Percentiles rank a stretch among this genome's conserved stretches.
Conservation (phyloP, 139 green algal genomes). For the Raphidocelis subcapitata region DNA sequence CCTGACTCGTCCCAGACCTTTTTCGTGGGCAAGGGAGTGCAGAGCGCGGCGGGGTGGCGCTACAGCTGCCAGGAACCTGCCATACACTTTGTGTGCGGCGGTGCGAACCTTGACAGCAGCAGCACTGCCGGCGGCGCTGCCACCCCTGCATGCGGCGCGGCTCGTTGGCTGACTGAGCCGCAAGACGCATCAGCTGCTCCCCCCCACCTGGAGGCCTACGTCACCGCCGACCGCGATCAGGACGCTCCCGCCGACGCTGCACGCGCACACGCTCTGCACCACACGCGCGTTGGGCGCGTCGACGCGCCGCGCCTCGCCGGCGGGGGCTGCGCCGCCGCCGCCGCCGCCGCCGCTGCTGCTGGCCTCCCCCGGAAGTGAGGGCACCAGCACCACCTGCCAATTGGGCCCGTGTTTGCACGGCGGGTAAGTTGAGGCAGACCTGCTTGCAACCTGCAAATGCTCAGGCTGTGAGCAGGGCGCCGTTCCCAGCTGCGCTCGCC, state of each 20-base stretch:
- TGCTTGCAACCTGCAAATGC: too few species aligned
- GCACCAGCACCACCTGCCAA: not conserved
- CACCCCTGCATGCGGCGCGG: not conserved
- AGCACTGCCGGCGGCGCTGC: not conserved
- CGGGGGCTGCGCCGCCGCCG: not conserved
- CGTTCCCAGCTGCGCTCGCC: not conserved
- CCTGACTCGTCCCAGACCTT: constrained; percentile 41
- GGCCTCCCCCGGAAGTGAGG: not conserved
- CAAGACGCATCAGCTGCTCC: not conserved
- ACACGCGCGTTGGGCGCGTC: constrained; percentile 22
- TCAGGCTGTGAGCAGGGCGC: not conserved
- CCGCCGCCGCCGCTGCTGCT: not conserved
- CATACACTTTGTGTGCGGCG: not conserved
- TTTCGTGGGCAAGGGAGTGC: not conserved
- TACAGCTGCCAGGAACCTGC: not conserved
- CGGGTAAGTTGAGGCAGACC: not conserved
- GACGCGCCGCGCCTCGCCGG: not conserved
- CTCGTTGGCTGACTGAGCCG: not conserved
- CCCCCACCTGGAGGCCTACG: constrained; percentile 4
- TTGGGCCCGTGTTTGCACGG: not conserved
- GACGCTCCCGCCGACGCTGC: constrained; percentile 1
- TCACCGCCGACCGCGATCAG: constrained; percentile 20
- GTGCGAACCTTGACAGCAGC: not conserved
- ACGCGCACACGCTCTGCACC: constrained; percentile 9
- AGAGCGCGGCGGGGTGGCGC: not conserved